Evolutionary conservation across 306 rosid species (phyloP).

Genomic region (Benincasa hispida): DNA sequence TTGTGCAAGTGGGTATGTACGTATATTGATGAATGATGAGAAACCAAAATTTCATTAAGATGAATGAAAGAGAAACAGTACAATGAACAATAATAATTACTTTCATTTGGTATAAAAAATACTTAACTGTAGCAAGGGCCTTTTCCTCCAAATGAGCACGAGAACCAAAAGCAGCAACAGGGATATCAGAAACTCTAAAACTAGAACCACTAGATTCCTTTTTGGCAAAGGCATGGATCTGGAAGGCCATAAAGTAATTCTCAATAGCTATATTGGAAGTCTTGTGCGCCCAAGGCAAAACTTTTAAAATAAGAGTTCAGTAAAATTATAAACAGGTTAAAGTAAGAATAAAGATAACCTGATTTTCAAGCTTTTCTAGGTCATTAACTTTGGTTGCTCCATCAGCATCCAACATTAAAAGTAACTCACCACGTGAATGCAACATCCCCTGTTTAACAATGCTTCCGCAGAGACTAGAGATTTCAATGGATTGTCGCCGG

Average conservation of each 20-base stretch:
- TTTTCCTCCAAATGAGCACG: conserved; percentile 95
- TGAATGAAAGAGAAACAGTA: neutral
- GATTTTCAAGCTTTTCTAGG: conserved; percentile 82
- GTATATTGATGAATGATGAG: neutral
- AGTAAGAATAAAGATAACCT: conserved; percentile 27
- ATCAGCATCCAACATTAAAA: conserved; percentile 97
- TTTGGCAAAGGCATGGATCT: conserved; percentile 54
- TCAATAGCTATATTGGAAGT: conserved; percentile 3
- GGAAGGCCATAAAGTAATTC: conserved; percentile 14
- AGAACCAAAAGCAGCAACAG: conserved; percentile 82
- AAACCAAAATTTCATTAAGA: neutral
- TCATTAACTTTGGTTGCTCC: conserved; percentile 89
- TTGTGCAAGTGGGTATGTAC: neutral
- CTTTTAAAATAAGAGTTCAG: neutral
- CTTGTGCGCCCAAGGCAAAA: neutral
- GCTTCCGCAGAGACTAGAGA: conserved; percentile 62
- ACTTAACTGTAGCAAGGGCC: conserved; percentile 82
- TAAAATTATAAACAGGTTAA: neutral
- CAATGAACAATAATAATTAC: neutral
- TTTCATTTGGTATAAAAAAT: neutral
- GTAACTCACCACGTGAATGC: conserved; percentile 95
- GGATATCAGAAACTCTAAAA: conserved; percentile 64
- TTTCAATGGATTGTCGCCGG: conserved; percentile 40
- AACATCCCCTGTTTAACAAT: conserved; percentile 93
- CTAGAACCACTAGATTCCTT: conserved; percentile 36